phyloP scores from a whole-genome alignment of 1,139 yeast species.

The Debaryomyces subglobosus region DNA sequence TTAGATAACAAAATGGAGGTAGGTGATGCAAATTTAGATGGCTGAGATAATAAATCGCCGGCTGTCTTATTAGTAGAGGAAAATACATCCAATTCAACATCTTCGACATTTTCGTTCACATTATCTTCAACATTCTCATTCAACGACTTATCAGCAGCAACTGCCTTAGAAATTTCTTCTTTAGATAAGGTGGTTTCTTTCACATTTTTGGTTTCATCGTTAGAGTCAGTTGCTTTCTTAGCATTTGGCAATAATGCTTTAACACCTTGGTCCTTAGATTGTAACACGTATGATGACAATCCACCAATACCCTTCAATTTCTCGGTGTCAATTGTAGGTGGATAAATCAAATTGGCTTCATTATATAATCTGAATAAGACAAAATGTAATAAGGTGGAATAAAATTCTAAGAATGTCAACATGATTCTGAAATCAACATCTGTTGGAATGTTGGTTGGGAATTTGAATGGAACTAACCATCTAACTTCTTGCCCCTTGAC shows the following conservation, averaged over 20 bases:
- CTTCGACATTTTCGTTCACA: constrained; percentile 46
- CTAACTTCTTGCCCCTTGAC: constrained; percentile 90
- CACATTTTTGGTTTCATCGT: constrained; percentile 24
- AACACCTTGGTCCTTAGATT: constrained; percentile 40
- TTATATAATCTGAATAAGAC: constrained; percentile 82
- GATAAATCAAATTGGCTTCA: constrained; percentile 84
- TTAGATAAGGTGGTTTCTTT: constrained; percentile 44
- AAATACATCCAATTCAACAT: constrained; percentile 67
- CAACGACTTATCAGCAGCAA: constrained; percentile 50
- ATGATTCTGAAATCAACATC: constrained; percentile 96
- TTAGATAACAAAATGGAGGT: constrained; percentile 67
- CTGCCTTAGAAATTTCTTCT: constrained; percentile 52
- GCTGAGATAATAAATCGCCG: constrained; percentile 83
- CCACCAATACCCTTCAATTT: constrained; percentile 90
- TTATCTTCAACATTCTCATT: constrained; percentile 40
- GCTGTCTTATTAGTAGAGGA: constrained; percentile 60
- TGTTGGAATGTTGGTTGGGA: constrained; percentile 91
- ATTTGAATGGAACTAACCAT: constrained; percentile 97
- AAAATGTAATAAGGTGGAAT: constrained; percentile 88
- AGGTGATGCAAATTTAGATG: constrained; percentile 62
- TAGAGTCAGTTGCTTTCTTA: constrained; percentile 16
- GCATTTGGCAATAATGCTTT: constrained; percentile 46
- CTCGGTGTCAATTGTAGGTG: constrained; percentile 78
- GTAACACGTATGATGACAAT: constrained; percentile 74
- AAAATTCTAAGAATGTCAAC: constrained; percentile 95